These are phyloP conservation scores for Puccinia hordei DNA, from an alignment of 1,284 basidiomycete species.

Conservation along the genomic window DNA sequence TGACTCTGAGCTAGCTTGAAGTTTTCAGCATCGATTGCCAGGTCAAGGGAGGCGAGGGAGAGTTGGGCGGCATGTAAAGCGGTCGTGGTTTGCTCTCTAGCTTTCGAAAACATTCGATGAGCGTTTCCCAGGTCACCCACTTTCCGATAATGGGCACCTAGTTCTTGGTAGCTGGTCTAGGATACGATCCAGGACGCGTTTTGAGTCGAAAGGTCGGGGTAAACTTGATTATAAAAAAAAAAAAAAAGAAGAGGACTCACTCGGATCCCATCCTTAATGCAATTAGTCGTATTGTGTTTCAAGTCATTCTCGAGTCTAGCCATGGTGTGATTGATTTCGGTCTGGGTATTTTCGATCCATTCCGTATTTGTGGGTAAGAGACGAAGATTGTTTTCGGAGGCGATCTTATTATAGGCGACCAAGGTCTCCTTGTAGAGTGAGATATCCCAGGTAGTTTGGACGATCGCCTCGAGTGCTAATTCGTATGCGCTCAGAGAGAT, in stretches of 20 bases:
- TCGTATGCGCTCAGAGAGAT: constrained; percentile 21
- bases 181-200: not conserved
- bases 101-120: constrained; percentile 77
- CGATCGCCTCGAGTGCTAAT: constrained; percentile 19
- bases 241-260: constrained; percentile 62
- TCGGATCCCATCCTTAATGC: constrained; percentile 91
- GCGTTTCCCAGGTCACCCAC: constrained; percentile 71
- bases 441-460: constrained; percentile 34
- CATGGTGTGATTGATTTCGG: constrained; percentile 68
- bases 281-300: constrained; percentile 83
- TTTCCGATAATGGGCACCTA: constrained; percentile 73
- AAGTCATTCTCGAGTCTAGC: constrained; percentile 81
- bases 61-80: constrained; percentile 82
- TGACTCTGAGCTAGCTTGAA: constrained; percentile 39
- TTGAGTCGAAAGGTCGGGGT: not conserved
- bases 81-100: constrained; percentile 80
- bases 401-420: constrained; percentile 21
- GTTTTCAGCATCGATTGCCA: constrained; percentile 57
- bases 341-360: constrained; percentile 70
- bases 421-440: constrained; percentile 23
- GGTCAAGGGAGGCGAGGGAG: constrained; percentile 77
- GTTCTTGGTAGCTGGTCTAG: constrained; percentile 80
- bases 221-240: not conserved
- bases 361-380: constrained; percentile 61
- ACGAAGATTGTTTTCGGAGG: not conserved